Evolutionary conservation across 768 basidiomycete genomes (phyloP).

Genomic region (Tubosaeta sp.): DNA sequence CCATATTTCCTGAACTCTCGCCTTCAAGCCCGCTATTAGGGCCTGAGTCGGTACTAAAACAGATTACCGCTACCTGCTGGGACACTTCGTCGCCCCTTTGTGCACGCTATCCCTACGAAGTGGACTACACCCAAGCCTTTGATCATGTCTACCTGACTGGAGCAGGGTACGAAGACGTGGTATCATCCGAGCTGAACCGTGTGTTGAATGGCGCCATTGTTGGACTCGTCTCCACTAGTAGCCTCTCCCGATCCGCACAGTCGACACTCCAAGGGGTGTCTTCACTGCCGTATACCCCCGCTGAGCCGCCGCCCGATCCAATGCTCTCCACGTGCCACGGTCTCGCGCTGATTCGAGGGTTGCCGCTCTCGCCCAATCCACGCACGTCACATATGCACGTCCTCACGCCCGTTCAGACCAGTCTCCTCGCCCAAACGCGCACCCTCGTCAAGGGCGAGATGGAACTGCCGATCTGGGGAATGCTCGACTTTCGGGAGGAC

Average conservation of each 20-base stretch:
- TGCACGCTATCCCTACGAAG: slow-evolving; percentile 66
- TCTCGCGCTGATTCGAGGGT: slow-evolving; percentile 67
- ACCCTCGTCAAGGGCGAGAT: slow-evolving; percentile 79
- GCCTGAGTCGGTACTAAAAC: slow-evolving; percentile 21
- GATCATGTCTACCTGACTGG: slow-evolving; percentile 67
- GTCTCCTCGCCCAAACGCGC: slow-evolving; percentile 34
- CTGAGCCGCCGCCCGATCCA: slow-evolving; percentile 51
- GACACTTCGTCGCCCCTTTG: slow-evolving; percentile 64
- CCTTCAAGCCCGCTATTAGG: slow-evolving; percentile 9
- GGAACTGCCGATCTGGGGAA: slow-evolving; percentile 82
- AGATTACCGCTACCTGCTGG: slow-evolving; percentile 53
- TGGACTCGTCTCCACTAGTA: slow-evolving; percentile 51
- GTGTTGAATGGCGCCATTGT: slow-evolving; percentile 83
- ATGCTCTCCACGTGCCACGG: slow-evolving; percentile 63
- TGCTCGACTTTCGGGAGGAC: slow-evolving; percentile 64
- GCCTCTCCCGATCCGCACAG: too few species aligned
- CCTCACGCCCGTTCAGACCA: slow-evolving; percentile 69
- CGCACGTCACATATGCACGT: slow-evolving; percentile 51
- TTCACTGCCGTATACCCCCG: slow-evolving; percentile 57
- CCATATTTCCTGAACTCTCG: slow-evolving; percentile 33
- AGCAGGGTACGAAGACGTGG: slow-evolving; percentile 75
- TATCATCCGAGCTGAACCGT: slow-evolving; percentile 57
- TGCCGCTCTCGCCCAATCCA: slow-evolving; percentile 26
- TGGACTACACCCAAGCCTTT: slow-evolving; percentile 54
- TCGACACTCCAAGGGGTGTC: not conserved